Base-by-base conservation (phyloP, 306 rosid species). In the Fagus crenata region DNA sequence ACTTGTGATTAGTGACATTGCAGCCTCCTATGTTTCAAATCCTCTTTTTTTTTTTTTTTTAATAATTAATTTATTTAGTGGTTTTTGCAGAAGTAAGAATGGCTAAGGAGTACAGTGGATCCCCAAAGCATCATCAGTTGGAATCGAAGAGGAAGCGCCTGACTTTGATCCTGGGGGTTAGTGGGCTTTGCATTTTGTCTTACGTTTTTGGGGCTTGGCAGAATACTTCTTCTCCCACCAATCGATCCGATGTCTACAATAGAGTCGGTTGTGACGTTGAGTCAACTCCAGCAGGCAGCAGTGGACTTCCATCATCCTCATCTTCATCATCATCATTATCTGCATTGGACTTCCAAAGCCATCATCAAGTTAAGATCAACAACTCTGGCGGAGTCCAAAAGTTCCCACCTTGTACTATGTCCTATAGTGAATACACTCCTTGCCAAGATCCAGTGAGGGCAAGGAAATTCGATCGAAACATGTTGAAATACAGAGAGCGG, bases 401-500 rank as follows among this genome's bases (percentile, higher is more conserved):
- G 33, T 79, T 95, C 18, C 89, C 93, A 35, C 75, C 93, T 6
- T 95, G 99, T 71, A 87, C 77, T 46, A 79, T 90, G 89, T 49
- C 80, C 53, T 82, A 43, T 49, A 87, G 93, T 46, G 99, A 95
- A 59, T 95, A 91, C 78, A 95, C 99, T 41, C 99, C 99, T 14
- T 95, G 99, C 78, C 97, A 95, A 76, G 87, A 95, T 79, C 90
- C 84, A 12, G 36, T 0, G 0, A 86, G 99, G 53, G 98, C 84
- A 4, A 86, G 93, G 80, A 89, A 75, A 70, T 95, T 88, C 37
- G 97, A 92, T 6, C 67, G 99, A 6, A 76, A 61, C 76, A 92
- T 90, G 99, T 86, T 95, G 86, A 95, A 87, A 67, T 92, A 95
- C 64, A 89, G 97, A 79, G 99, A 95, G 81, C 76, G 99, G 39